These are phyloP conservation scores for Fusarium sublunatum DNA, from an alignment of 2,329 filamentous ascomycete genomes.

Conservation along the genomic window DNA sequence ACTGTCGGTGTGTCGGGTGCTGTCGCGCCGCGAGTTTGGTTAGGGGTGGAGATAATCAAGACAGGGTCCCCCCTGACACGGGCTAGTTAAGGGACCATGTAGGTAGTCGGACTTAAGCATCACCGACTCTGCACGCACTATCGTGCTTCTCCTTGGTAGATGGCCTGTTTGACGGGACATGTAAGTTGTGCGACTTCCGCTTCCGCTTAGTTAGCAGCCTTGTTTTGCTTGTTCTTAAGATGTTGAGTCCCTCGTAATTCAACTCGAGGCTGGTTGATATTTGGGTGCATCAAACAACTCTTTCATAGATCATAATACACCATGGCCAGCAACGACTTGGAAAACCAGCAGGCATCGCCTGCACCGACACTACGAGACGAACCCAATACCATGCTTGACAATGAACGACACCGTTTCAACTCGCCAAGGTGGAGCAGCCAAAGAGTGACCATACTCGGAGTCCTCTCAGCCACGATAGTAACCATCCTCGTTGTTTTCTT, in stretches of 20 bases:
- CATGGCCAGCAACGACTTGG: conserved; percentile 17
- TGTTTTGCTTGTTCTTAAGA: background rate
- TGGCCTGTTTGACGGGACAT: too few relatives aligned
- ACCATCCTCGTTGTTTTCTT: conserved; percentile 39
- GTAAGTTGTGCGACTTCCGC: too few relatives aligned
- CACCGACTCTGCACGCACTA: too few relatives aligned
- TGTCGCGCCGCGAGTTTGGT: too few relatives aligned
- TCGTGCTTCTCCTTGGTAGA: too few relatives aligned
- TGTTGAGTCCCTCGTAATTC: background rate
- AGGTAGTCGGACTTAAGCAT: too few relatives aligned
- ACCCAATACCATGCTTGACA: background rate
- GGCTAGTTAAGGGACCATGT: too few relatives aligned
- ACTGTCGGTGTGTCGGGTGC: too few relatives aligned
- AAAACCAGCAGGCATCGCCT: conserved; percentile 23
- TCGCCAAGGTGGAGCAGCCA: conserved; percentile 26
- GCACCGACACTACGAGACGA: conserved; percentile 32
- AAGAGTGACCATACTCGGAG: conserved; percentile 13
- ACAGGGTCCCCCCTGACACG: too few relatives aligned
- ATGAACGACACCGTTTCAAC: conserved; percentile 17
- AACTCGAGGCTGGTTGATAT: too few relatives aligned
- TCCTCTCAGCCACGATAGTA: conserved; percentile 32
- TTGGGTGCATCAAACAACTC: too few relatives aligned
- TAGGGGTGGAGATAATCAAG: too few relatives aligned
- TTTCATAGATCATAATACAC: background rate
- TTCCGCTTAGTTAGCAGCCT: background rate